Conservation (phyloP, 495 filamentous ascomycete species). For the Penicillium psychrofluorescens region DNA sequence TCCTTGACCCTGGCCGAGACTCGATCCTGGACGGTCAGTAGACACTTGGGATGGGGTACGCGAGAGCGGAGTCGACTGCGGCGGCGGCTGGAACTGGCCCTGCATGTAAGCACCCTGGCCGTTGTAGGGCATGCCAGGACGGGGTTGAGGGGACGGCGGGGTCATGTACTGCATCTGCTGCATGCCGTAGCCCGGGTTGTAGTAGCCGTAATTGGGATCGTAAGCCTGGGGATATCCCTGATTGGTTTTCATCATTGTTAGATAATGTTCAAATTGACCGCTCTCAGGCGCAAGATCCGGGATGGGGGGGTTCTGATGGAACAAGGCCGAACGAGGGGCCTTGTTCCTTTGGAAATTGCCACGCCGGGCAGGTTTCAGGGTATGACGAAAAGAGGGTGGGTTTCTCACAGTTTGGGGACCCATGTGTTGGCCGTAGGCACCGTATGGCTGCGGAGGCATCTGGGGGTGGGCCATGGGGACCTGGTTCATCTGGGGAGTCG, state of each 20-base stretch:
- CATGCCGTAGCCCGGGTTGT: conserved; percentile 35
- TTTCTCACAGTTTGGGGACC: conserved; percentile 60
- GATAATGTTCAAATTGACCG: conserved; percentile 65
- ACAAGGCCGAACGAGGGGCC: conserved; percentile 9
- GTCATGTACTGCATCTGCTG: conserved; percentile 43
- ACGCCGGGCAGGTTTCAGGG: conserved; percentile 16
- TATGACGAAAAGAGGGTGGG: conserved; percentile 24
- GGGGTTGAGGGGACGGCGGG: conserved; percentile 44
- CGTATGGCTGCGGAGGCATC: conserved; percentile 50
- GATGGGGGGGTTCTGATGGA: conserved; percentile 7
- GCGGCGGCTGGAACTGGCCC: conserved; percentile 45
- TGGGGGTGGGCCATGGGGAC: conserved; percentile 50
- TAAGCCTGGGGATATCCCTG: conserved; percentile 40
- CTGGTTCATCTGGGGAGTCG: conserved; percentile 60
- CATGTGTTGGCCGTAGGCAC: conserved; percentile 52
- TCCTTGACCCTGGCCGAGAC: conserved; percentile 61
- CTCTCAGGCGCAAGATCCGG: conserved; percentile 61
- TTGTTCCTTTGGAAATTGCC: conserved; percentile 11
- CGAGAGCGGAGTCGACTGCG: conserved; percentile 63
- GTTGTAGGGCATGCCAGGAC: conserved; percentile 46
- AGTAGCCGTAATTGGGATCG: conserved; percentile 44
- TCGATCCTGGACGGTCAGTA: conserved; percentile 69
- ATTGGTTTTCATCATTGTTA: conserved; percentile 56
- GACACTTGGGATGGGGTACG: conserved; percentile 78
- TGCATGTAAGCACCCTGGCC: conserved; percentile 40